Base-by-base conservation (phyloP, 805 yeast species). In the Isabelozyma pseudorhagii region DNA sequence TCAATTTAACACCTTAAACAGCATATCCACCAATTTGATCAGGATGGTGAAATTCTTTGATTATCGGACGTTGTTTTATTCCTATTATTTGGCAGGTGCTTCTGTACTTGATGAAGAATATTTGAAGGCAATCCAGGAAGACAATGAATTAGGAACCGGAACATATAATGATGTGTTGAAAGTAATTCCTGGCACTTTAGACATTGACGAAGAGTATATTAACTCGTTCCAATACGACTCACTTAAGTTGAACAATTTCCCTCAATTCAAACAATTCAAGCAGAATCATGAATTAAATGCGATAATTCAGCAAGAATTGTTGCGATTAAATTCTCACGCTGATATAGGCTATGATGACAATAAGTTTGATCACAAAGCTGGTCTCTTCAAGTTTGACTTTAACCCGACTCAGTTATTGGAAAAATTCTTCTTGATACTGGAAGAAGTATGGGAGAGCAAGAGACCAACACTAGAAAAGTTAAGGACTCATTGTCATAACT, bases 21-120 rank as follows among this genome's bases (percentile, higher is more conserved):
- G 55, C 4, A 40, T 69, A 11, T 55, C 64, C 7, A 57, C 58
- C 15, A 64, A 65, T 39, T 50, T 74, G 25, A 50, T 69, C 27
- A 56, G 74, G 38, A 58, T 67, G 10, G 58, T 71, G 8, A 61
- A 61, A 8, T 73, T 67, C 50, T 70, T 69, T 50, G 71, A 72
- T 48, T 50, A 54, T 45, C 59, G 78, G 13, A 54, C 62, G 49
- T 46, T 58, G 13, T 54, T 71, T 8, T 63, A 66, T 44, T 58
- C 62, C 3, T 66, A 61, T 48, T 59, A 56, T 42, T 51, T 63
- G 43, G 53, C 63, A 8, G 51, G 52, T 1, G 46, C 44, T 8
- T 55, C 66, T 5, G 67, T 62, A 1, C 55, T 69, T 41, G 58
- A 62, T n/a, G 42, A 46, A 9, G 57, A 58, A n/a, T 62, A 54